These are phyloP conservation scores for Tardiomyces depauwii DNA, from an alignment of 1,139 yeast genomes.

Conservation along the genomic window DNA sequence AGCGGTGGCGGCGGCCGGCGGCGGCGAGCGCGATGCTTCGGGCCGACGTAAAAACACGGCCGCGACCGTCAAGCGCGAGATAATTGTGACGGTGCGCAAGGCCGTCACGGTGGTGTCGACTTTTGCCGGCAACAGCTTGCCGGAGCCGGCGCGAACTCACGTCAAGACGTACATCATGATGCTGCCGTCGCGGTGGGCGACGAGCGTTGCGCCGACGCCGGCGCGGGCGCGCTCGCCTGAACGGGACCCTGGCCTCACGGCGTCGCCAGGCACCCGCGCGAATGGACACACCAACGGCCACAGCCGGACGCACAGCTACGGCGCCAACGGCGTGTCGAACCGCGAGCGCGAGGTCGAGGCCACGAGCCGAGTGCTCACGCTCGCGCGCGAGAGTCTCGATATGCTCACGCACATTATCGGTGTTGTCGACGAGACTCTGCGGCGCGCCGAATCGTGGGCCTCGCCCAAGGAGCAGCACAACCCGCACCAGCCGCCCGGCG, in stretches of 20 bases:
- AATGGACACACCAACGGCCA: neutral
- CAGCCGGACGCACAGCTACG: neutral
- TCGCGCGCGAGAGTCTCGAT: conserved; percentile 83
- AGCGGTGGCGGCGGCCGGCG: conserved; percentile 11
- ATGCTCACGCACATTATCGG: conserved; percentile 76
- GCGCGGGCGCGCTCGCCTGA: neutral
- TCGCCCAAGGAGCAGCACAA: conserved; percentile 1
- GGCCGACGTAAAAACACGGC: conserved; percentile 18
- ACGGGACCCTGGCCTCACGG: neutral
- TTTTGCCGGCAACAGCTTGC: conserved; percentile 61
- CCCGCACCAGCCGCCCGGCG: neutral
- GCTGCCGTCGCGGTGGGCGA: conserved; percentile 58
- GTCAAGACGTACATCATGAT: conserved; percentile 70
- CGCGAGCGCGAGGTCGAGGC: conserved; percentile 31
- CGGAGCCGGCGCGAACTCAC: conserved; percentile 76
- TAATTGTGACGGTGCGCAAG: conserved; percentile 78
- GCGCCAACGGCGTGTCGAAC: neutral
- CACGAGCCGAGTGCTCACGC: conserved; percentile 58
- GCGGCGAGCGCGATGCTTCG: neutral
- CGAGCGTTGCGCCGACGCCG: conserved; percentile 9
- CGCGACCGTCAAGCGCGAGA: conserved; percentile 57
- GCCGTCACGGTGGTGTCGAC: conserved; percentile 79
- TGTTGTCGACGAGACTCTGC: conserved; percentile 75
- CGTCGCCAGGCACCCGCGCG: neutral
- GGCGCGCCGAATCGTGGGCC: conserved; percentile 73